Conservation (phyloP, 1,284 basidiomycete genomes). For the Ganoderma leucocontextum region DNA sequence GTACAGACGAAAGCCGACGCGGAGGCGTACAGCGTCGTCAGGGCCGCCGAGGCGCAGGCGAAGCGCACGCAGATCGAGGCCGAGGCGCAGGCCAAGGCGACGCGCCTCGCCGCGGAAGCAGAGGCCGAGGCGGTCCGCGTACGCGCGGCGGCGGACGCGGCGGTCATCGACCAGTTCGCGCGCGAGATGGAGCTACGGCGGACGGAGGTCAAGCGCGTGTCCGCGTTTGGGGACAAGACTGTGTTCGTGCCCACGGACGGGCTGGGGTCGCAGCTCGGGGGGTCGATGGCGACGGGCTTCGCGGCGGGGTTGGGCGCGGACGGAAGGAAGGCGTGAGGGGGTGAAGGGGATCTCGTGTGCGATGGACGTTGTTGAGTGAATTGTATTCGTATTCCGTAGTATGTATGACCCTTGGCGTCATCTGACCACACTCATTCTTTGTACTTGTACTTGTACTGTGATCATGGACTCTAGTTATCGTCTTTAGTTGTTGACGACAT, state of each 20-base stretch:
- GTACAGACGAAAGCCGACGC: conserved; percentile 72
- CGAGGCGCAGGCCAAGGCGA: conserved; percentile 76
- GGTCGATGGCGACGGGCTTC: conserved; percentile 69
- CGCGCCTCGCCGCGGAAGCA: conserved; percentile 72
- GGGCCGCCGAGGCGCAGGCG: conserved; percentile 78
- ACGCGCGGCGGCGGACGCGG: conserved; percentile 68
- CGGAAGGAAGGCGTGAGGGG: conserved; percentile 7
- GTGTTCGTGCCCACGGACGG: conserved; percentile 75
- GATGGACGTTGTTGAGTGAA: not conserved
- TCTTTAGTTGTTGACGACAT: not conserved
- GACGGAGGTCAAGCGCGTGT: conserved; percentile 67
- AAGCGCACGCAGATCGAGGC: conserved; percentile 76
- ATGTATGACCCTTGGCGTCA: not conserved
- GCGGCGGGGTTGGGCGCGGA: conserved; percentile 67
- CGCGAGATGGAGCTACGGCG: conserved; percentile 77
- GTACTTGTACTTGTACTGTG: not conserved
- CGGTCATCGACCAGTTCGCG: conserved; percentile 71
- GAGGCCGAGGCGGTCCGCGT: conserved; percentile 74
- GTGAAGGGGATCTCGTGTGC: not conserved
- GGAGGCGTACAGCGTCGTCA: conserved; percentile 74
- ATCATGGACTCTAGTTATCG: not conserved
- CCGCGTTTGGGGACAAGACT: conserved; percentile 73
- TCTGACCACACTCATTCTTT: not conserved
- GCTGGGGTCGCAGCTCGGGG: conserved; percentile 62
- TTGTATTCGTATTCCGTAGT: not conserved